Base-by-base conservation (phyloP, 2,329 filamentous ascomycete genomes). In the Gremmenia infestans region DNA sequence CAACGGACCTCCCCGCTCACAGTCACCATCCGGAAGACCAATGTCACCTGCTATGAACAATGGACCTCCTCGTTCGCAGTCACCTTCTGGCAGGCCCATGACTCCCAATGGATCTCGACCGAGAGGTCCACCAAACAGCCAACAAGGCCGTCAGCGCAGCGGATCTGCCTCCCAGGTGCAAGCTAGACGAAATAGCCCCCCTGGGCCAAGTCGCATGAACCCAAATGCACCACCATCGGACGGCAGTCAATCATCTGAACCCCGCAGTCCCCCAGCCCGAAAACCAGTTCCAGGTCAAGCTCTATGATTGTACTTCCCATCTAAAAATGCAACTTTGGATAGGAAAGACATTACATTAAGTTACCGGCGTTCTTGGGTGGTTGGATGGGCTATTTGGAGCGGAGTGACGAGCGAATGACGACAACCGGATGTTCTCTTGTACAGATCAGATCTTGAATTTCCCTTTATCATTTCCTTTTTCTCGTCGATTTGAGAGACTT, bases 261-360 rank as follows among this genome's bases (percentile, higher is more conserved):
- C 37, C 35, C 11, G 35, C 53, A 46, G 46, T 48, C 52, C 61
- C 11, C 56, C 64, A 25, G 58, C 52, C 11, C 58, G 67, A 48
- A 70, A 70, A 49, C 68, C 67, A 19, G 65, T 70, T 53, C 66
- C 66, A 15, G 68, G 68, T 53, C 67, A 69, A 63, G 67, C 67
- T 46, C 43, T 68, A 54, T 69, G 60, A 63, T 57, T 40, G 46
- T 22, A 14, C 9, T 25, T 14, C 23, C 43, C 36, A 50, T 49
- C 48, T 50, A 15, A 43, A 22, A 46, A 19, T 32, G 35, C 46
- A 32, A 54, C 50, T 48, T 50, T 55, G 46, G 42, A 47, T 55
- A 47, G 32, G 46, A 46, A 45, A 49, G 50, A 36, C 43, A 17
- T 50, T 56, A 45, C 48, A 55, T 48, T 23, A 22, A 28, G 25